phyloP scores from a whole-genome alignment of 306 rosid genomes.

The Ormosia semicastrata region DNA sequence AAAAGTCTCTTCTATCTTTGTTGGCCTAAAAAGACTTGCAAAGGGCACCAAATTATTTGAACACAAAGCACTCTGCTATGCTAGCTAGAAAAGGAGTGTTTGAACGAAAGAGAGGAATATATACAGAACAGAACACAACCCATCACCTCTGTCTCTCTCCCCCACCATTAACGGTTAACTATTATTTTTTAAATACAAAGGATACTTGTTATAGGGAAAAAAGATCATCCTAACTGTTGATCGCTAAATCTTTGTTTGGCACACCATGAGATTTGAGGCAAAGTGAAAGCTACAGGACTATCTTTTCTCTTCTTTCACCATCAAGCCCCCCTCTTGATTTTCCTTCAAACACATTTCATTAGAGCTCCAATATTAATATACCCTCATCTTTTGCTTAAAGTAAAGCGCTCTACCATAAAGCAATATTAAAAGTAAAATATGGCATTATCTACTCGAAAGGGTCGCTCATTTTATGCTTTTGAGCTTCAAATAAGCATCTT shows the following conservation, averaged over 20 bases:
- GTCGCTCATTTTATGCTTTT: conserved; percentile 88
- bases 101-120: conserved; percentile 68
- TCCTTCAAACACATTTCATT: conserved; percentile 43
- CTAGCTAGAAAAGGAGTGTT: conserved; percentile 83
- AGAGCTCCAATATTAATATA: conserved; percentile 35
- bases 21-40: conserved; percentile 97
- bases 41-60: conserved; percentile 81
- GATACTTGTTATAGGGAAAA: conserved; percentile 24
- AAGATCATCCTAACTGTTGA: conserved; percentile 36
- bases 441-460: conserved; percentile 99
- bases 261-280: conserved; percentile 49
- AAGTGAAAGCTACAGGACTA: conserved; percentile 45
- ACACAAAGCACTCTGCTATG: conserved; percentile 64
- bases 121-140: conserved; percentile 50
- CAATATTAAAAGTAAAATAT: conserved; percentile 90
- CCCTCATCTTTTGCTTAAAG: conserved; percentile 75
- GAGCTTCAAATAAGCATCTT: conserved; percentile 91
- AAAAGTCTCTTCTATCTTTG: conserved; percentile 81
- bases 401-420: conserved; percentile 77
- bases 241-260: conserved; percentile 34
- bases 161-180: conserved; percentile 59
- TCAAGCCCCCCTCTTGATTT: conserved; percentile 39
- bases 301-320: conserved; percentile 52
- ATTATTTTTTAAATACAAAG: conserved; percentile 29
- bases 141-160: conserved; percentile 27